Base-by-base conservation (phyloP, 306 rosid species). In the Lotus japonicus region DNA sequence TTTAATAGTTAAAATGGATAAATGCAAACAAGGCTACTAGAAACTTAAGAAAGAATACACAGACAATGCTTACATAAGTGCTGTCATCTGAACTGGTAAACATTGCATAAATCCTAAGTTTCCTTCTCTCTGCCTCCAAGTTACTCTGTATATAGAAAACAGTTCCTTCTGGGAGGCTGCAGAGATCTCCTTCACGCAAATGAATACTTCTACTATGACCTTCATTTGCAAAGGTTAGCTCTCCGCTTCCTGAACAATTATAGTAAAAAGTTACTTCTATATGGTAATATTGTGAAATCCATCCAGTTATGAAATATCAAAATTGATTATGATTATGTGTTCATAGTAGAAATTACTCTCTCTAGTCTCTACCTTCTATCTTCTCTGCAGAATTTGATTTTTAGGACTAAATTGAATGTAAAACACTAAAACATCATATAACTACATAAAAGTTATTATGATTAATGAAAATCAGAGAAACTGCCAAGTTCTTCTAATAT, bases 231-330 rank as follows among this genome's bases (percentile, higher is more conserved):
- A 86, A 85, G 33, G 64, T 84, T 81, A 94, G 42, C 46, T 36
- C 86, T 73, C 96, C 97, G 75, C 89, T 86, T 13, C 98, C 98
- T 92, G 66, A n/a, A n/a, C n/a, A n/a, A n/a, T n/a, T n/a, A n/a
- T n/a, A n/a, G n/a, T n/a, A n/a, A n/a, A n/a, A n/a, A n/a, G n/a
- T n/a, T n/a, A n/a, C n/a, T n/a, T n/a, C n/a, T n/a, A n/a, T n/a
- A n/a, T n/a, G n/a, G n/a, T n/a, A n/a, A n/a, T n/a, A n/a, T n/a
- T n/a, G n/a, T n/a, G n/a, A n/a, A n/a, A n/a, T n/a, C n/a, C n/a
- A n/a, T n/a, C n/a, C n/a, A n/a, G n/a, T n/a, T n/a, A n/a, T n/a
- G n/a, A n/a, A n/a, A n/a, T n/a, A n/a, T n/a, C n/a, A n/a, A n/a
- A n/a, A n/a, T n/a, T n/a, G n/a, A n/a, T n/a, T n/a, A n/a, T n/a